A percentile compares a stretch with the other conserved stretches of the same genome.
Evolutionary conservation across 1,139 yeast genomes (phyloP).

Genomic region (Meyerozyma sp.): DNA sequence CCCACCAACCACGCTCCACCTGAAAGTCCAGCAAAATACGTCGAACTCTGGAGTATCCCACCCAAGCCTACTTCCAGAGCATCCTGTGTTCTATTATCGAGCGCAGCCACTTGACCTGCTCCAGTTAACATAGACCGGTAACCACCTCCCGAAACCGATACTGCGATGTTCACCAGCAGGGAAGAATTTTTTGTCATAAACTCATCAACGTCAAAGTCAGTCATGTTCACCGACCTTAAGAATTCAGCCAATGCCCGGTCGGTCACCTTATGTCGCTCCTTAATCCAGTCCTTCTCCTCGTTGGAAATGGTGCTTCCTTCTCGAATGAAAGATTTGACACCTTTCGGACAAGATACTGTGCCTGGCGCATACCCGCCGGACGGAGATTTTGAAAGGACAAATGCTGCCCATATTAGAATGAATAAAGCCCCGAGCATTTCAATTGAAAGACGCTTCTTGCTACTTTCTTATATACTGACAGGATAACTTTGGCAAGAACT

Average conservation of each 20-base stretch:
- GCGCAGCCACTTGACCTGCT: conserved; percentile 22
- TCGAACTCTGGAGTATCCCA: conserved; percentile 34
- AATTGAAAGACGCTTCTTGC: background rate
- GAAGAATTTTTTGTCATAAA: conserved; percentile 16
- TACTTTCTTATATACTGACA: too few relatives aligned
- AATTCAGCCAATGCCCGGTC: conserved; percentile 15
- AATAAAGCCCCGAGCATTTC: background rate
- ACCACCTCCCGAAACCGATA: conserved; percentile 24
- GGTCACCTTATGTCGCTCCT: conserved; percentile 15
- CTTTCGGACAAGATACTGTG: conserved; percentile 48
- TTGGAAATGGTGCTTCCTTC: conserved; percentile 29
- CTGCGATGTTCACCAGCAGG: conserved; percentile 16
- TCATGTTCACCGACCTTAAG: conserved; percentile 14
- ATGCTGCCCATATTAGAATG: background rate
- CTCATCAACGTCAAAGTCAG: conserved; percentile 15
- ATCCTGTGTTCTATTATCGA: conserved; percentile 16
- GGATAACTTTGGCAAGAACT: too few relatives aligned
- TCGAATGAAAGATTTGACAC: conserved; percentile 17
- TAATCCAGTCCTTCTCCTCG: conserved; percentile 16
- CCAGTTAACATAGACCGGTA: conserved; percentile 24
- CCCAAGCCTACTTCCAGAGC: conserved; percentile 17
- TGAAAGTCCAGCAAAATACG: conserved; percentile 33
- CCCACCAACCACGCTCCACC: conserved; percentile 39
- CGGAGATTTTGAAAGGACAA: conserved; percentile 49
- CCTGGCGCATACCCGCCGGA: conserved; percentile 66